Percentiles rank a stretch among this genome's conserved stretches.
Evolutionary conservation across 305 asterid species (phyloP).

Genomic region (Caryopteris hybrid): DNA sequence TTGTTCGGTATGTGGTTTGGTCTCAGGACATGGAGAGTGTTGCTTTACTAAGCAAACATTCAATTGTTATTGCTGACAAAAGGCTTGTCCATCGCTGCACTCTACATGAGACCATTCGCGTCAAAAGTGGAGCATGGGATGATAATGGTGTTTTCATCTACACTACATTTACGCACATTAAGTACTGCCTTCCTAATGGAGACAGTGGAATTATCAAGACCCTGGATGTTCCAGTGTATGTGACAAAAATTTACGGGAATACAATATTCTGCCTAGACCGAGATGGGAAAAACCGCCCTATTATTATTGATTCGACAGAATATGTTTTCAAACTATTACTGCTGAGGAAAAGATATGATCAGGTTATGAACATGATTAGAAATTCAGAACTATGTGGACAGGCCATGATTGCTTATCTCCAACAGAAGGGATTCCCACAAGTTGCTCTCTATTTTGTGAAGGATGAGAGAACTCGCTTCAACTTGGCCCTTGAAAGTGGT

Average conservation of each 20-base stretch:
- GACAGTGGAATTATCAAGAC: conserved; percentile 68
- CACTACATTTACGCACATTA: conserved; percentile 78
- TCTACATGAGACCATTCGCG: conserved; percentile 95
- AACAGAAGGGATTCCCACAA: conserved; percentile 71
- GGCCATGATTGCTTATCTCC: conserved; percentile 61
- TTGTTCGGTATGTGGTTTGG: conserved; percentile 80
- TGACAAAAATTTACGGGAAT: conserved; percentile 69
- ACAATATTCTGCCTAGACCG: conserved; percentile 82
- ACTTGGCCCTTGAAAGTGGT: conserved; percentile 74
- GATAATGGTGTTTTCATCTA: conserved; percentile 87
- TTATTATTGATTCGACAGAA: conserved; percentile 73
- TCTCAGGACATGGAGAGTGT: conserved; percentile 81
- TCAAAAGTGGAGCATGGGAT: conserved; percentile 95
- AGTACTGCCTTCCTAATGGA: conserved; percentile 82
- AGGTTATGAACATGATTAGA: conserved; percentile 53
- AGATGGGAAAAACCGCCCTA: conserved; percentile 70
- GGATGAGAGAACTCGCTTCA: conserved; percentile 67
- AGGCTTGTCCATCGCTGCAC: conserved; percentile 86
- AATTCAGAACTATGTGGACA: conserved; percentile 70
- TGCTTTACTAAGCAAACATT: conserved; percentile 82
- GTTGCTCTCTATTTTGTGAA: conserved; percentile 69
- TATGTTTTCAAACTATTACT: conserved; percentile 58
- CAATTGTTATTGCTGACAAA: conserved; percentile 81
- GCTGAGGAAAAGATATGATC: conserved; percentile 47
- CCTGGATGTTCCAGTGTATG: conserved; percentile 75